Evolutionary conservation across 2,329 filamentous ascomycete genomes (phyloP).

Genomic region (Shiraia bambusicola): DNA sequence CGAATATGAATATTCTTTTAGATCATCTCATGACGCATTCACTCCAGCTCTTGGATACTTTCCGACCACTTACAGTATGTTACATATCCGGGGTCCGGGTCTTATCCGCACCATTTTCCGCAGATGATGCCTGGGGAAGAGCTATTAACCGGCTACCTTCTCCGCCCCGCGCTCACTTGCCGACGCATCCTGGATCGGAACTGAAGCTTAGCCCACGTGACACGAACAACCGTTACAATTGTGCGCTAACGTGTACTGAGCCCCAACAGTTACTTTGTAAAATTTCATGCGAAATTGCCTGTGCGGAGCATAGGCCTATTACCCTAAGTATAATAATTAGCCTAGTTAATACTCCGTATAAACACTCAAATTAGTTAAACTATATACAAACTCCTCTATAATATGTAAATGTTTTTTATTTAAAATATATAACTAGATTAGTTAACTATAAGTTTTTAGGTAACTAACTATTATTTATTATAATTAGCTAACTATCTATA

Average conservation of each 20-base stretch:
- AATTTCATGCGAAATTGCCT: too few relatives aligned
- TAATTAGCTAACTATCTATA: too few relatives aligned
- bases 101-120: constrained; percentile 18
- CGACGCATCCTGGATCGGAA: constrained; percentile 35
- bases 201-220: constrained; percentile 28
- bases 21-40: neutral
- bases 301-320: too few relatives aligned
- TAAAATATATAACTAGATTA: too few relatives aligned
- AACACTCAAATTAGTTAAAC: too few relatives aligned
- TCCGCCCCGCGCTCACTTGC: constrained; percentile 37
- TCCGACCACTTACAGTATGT: neutral
- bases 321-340: too few relatives aligned
- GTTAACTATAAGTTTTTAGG: too few relatives aligned
- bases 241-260: constrained; percentile 13
- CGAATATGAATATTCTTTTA: neutral
- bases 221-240: constrained; percentile 25
- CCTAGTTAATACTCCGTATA: too few relatives aligned
- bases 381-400: too few relatives aligned
- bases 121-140: constrained; percentile 23
- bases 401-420: too few relatives aligned
- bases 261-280: too few relatives aligned
- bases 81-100: constrained; percentile 10
- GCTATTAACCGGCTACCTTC: constrained; percentile 24
- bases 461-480: too few relatives aligned
- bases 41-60: neutral